These are phyloP conservation scores for Euphorbia peplus DNA, from an alignment of 345 rosid species.

Conservation along the genomic window DNA sequence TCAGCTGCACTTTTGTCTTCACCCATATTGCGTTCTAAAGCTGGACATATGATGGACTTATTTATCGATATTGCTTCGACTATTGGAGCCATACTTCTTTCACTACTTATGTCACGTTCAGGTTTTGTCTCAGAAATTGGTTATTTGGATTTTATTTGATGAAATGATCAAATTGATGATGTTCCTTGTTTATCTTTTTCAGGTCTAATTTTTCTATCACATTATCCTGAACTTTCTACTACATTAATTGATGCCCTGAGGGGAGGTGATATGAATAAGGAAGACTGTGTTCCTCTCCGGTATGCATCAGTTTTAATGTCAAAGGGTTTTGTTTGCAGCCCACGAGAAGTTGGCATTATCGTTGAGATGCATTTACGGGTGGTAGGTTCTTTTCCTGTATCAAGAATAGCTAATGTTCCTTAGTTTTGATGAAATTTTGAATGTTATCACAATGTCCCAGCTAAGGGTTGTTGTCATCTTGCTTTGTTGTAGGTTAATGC, in stretches of 20 bases:
- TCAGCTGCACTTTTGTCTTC: conserved; percentile 91
- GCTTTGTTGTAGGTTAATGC: conserved; percentile 62
- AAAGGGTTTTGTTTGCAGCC: conserved; percentile 89
- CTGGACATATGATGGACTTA: conserved; percentile 46
- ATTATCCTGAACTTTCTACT: conserved; percentile 70
- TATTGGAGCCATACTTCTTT: conserved; percentile 75
- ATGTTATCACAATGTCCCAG: conserved; percentile 5
- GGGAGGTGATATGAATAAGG: conserved; percentile 57
- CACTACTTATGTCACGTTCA: conserved; percentile 73
- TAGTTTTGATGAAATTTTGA: not conserved
- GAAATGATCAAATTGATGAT: conserved; percentile 15
- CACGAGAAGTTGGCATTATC: conserved; percentile 73
- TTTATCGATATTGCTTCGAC: conserved; percentile 61
- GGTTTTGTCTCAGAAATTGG: conserved; percentile 38
- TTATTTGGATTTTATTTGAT: conserved; percentile 3
- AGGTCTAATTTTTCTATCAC: conserved; percentile 82
- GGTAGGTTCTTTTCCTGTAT: conserved; percentile 54
- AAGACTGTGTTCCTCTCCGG: conserved; percentile 87
- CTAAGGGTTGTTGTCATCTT: conserved; percentile 11
- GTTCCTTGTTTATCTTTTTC: conserved; percentile 34
- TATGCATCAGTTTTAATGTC: conserved; percentile 74
- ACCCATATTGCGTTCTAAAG: conserved; percentile 49
- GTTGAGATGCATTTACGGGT: conserved; percentile 89
- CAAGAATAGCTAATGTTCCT: conserved; percentile 1
- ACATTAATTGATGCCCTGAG: conserved; percentile 63